Base-by-base conservation (phyloP, 2,329 filamentous ascomycete species). In the Calycina marina region DNA sequence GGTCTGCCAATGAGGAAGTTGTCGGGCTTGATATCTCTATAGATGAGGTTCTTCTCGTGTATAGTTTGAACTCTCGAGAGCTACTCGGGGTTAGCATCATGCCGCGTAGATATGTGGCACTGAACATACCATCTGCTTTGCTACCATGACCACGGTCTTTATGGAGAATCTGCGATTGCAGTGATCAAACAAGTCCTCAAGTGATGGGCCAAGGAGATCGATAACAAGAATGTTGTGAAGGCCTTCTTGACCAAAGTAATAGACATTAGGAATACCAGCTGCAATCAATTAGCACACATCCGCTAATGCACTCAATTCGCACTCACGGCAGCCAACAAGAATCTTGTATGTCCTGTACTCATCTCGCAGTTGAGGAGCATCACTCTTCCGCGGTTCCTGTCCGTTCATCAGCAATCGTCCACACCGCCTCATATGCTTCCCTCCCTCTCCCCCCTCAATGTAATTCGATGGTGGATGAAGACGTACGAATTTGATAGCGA, bases 331-430 rank as follows among this genome's bases (percentile, higher is more conserved):
- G 56, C 90, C 90, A 45, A 96, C 90, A 47, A 98, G 74, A 50
- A 98, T 96, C 69, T 98, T 98, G 68, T 98, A 98, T 39, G 90
- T 98, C 53, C 90, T 76, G 60, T 98, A 98, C 59, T 98, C 90
- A 69, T 98, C 90, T 59, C 90, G 79, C 46, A 98, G 64, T 59
- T 98, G 90, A 36, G 90, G 90, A 55, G 90, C 90, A 63, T 98
- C 90, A 59, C 88, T 96, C 67, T 98, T 98, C 49, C 90, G 74
- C 38, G 90, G 90, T 78, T 98, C 90, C 84, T n/a, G n/a, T n/a
- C n/a, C n/a, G n/a, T n/a, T n/a, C n/a, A n/a, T n/a, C n/a, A n/a
- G n/a, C n/a, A n/a, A n/a, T n/a, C n/a, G n/a, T n/a, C n/a, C n/a
- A n/a, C n/a, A n/a, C n/a, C n/a, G n/a, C n/a, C n/a, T n/a, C n/a